Conservation (phyloP, 73 alveolate species). For the Tetrahymena borealis region DNA sequence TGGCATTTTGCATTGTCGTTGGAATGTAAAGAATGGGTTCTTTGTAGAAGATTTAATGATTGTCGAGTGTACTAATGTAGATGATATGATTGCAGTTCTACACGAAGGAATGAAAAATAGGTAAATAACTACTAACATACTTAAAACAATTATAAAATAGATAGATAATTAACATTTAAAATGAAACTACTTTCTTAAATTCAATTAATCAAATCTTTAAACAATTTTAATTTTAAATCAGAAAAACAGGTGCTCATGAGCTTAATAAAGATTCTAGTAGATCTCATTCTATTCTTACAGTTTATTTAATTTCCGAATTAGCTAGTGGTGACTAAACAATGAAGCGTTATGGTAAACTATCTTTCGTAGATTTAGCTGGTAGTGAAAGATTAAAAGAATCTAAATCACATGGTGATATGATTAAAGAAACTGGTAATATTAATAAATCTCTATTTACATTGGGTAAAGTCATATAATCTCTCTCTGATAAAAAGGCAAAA, state of each 20-base stretch:
- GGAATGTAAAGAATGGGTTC: conserved; percentile 97
- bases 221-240: background rate
- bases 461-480: conserved; percentile 88
- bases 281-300: conserved; percentile 91
- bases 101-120: conserved; percentile 97
- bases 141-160: background rate
- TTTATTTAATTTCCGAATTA: conserved; percentile 87
- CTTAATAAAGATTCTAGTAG: conserved; percentile 95
- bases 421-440: conserved; percentile 96
- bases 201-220: background rate
- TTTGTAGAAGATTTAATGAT: conserved; percentile 96
- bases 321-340: conserved; percentile 84
- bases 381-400: conserved; percentile 96
- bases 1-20: conserved; percentile 84
- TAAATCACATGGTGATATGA: conserved; percentile 93
- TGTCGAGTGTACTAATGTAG: conserved; percentile 91
- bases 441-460: conserved; percentile 91
- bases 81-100: conserved; percentile 90
- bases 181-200: too few species aligned
- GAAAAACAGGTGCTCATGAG: conserved; percentile 96
- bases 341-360: conserved; percentile 93
- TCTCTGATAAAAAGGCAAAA: conserved; percentile 66
- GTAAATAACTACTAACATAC: too few species aligned
- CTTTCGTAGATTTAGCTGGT: conserved; percentile 98
- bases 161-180: too few species aligned